Conservation (phyloP, 2,329 filamentous ascomycete species). For the Allantophomopsis lycopodina region DNA sequence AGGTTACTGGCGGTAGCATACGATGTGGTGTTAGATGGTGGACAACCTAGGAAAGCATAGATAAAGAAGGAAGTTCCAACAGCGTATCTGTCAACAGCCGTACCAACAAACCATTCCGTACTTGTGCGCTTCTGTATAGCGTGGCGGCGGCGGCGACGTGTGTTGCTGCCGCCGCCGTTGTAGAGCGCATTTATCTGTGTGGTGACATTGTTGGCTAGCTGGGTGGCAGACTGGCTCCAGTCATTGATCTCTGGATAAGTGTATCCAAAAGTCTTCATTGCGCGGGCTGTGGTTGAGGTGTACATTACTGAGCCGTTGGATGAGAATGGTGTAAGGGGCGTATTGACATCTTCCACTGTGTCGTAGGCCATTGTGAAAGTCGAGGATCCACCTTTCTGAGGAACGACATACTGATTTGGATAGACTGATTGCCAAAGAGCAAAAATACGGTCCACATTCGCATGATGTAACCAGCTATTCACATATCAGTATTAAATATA, state of each 20-base stretch:
- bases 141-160: neutral
- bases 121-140: neutral
- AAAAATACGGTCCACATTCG: conserved; percentile 60
- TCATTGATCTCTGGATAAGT: conserved; percentile 52
- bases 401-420: conserved; percentile 50
- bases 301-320: conserved; percentile 21
- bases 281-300: conserved; percentile 6
- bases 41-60: neutral
- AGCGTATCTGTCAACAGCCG: conserved; percentile 1
- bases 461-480: conserved; percentile 30
- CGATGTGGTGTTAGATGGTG: neutral
- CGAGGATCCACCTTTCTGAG: conserved; percentile 35
- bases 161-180: conserved; percentile 4
- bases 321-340: conserved; percentile 55
- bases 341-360: conserved; percentile 36
- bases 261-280: conserved; percentile 46
- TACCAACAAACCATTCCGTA: neutral
- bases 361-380: conserved; percentile 48
- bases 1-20: neutral
- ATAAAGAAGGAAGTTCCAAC: neutral
- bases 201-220: conserved; percentile 47
- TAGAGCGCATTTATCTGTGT: conserved; percentile 44
- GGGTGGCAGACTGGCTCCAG: conserved; percentile 33
- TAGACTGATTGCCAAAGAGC: conserved; percentile 68
- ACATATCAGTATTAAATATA: conserved; percentile 24